A percentile compares a stretch with the other conserved stretches of the same genome.
Conservation (phyloP, 2,329 filamentous ascomycete genomes). For the Monosporascus sp. region DNA sequence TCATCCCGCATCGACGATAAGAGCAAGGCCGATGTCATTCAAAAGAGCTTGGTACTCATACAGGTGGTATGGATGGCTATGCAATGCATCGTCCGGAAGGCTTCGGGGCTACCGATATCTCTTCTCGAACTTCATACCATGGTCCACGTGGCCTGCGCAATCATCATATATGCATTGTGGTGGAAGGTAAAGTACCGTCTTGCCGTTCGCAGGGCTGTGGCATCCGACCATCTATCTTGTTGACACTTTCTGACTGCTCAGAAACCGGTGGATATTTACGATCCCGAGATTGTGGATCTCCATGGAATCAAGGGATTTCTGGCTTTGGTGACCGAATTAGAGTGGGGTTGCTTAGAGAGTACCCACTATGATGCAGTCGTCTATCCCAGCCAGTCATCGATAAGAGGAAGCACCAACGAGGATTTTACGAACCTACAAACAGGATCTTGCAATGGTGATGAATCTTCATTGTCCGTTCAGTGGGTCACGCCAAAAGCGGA, state of each 20-base stretch:
- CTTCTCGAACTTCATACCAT: slow-evolving; percentile 32
- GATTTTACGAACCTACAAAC: no score
- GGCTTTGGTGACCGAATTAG: no score
- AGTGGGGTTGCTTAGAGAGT: no score
- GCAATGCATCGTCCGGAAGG: slow-evolving; percentile 27
- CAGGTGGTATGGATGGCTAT: slow-evolving; percentile 35
- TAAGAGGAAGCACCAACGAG: no score
- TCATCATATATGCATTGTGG: not conserved
- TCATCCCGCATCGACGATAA: slow-evolving; percentile 26
- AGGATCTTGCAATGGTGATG: no score
- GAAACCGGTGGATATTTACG: slow-evolving; percentile 1
- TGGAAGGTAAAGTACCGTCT: not conserved
- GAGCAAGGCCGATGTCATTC: slow-evolving; percentile 31
- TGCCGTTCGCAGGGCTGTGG: not conserved
- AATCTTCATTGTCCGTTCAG: no score
- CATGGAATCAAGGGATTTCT: no score
- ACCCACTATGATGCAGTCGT: no score
- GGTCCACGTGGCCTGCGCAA: slow-evolving; percentile 24
- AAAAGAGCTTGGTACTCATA: slow-evolving; percentile 30
- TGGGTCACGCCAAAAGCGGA: no score
- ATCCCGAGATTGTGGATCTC: not conserved
- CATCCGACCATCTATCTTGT: no score
- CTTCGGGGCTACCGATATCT: slow-evolving; percentile 28
- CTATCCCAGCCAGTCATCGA: no score
- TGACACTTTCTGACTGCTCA: not conserved